Percentiles rank a stretch among this genome's conserved stretches.
These are phyloP conservation scores for Chenopodium album DNA, from an alignment of 148 eudicot genomes.

Conservation along the genomic window DNA sequence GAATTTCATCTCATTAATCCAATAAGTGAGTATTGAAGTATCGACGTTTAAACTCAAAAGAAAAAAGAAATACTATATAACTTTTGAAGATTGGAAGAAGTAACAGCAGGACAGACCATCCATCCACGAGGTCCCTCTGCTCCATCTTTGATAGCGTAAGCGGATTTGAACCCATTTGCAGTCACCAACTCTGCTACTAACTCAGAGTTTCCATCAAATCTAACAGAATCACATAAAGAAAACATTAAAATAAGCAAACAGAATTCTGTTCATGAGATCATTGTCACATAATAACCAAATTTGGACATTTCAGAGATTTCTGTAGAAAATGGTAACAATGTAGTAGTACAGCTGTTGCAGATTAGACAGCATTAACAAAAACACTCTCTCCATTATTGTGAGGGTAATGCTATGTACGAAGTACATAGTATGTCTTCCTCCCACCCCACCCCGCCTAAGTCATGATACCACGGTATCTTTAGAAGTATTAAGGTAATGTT, in stretches of 20 bases:
- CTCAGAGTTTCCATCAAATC: constrained; percentile 96
- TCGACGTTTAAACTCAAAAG: background rate
- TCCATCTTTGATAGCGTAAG: constrained; percentile 94
- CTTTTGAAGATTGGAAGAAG: constrained; percentile 11
- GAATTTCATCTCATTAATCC: constrained; percentile 15
- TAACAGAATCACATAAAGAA: constrained; percentile 40
- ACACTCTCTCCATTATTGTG: too few relatives aligned
- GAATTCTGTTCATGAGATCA: background rate
- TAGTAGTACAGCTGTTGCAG: background rate
- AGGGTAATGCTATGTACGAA: too few relatives aligned
- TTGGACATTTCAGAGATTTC: background rate
- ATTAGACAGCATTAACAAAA: background rate
- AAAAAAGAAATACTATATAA: background rate
- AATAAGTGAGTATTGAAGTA: constrained; percentile 4
- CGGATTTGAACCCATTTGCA: constrained; percentile 89
- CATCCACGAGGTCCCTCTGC: constrained; percentile 97
- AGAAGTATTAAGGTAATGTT: background rate
- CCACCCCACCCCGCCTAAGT: background rate
- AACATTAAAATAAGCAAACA: background rate
- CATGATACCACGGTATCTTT: background rate
- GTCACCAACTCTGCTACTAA: constrained; percentile 87
- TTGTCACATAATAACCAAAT: background rate
- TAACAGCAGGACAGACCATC: constrained; percentile 48
- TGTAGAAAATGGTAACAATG: background rate
- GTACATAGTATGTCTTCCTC: too few relatives aligned